Evolutionary conservation across 306 rosid genomes (phyloP).

Genomic region (Senna tora): DNA sequence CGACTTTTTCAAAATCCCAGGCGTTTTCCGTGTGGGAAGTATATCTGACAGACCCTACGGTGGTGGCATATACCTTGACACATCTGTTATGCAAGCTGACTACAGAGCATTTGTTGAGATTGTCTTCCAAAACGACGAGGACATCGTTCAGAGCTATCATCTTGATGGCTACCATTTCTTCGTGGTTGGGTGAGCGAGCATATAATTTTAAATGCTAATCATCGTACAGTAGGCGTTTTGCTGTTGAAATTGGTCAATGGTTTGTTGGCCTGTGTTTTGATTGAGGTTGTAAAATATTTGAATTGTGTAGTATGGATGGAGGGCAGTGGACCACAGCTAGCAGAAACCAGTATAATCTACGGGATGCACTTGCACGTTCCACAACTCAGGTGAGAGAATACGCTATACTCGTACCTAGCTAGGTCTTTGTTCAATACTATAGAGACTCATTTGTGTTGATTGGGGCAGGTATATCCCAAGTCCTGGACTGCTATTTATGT

Average conservation of each 20-base stretch:
- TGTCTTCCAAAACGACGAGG: conserved; percentile 88
- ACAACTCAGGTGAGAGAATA: conserved; percentile 73
- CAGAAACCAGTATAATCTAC: conserved; percentile 79
- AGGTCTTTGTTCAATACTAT: not conserved
- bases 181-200: conserved; percentile 84
- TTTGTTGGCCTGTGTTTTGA: conserved; percentile 11
- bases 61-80: conserved; percentile 86
- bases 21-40: conserved; percentile 86
- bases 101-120: conserved; percentile 78
- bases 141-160: conserved; percentile 83
- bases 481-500: conserved; percentile 93
- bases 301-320: conserved; percentile 85
- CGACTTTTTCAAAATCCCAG: conserved; percentile 78
- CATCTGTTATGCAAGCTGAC: conserved; percentile 84
- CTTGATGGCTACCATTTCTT: conserved; percentile 95
- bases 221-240: not conserved
- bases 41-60: conserved; percentile 77
- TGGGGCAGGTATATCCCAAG: conserved; percentile 79
- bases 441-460: not conserved
- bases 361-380: conserved; percentile 90
- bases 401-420: no score
- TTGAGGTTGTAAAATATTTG: conserved; percentile 3
- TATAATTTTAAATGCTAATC: not conserved
- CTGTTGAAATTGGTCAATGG: conserved; percentile 22
- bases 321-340: conserved; percentile 76